phyloP scores from a whole-genome alignment of 129 eudicot genomes.

The Deinandra increscens region DNA sequence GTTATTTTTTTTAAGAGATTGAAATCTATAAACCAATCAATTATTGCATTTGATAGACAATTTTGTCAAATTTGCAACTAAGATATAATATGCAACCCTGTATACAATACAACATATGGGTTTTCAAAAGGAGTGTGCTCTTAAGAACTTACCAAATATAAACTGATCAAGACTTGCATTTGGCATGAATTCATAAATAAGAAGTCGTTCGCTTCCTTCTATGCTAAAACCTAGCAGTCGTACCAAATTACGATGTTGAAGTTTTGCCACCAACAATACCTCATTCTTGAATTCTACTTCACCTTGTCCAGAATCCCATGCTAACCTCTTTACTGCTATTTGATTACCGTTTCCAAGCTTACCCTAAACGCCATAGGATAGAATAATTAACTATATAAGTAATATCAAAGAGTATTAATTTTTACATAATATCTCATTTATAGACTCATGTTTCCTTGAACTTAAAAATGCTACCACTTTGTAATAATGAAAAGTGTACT shows the following conservation, averaged over 20 bases:
- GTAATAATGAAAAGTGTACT: too few relatives aligned
- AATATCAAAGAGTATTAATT: not conserved
- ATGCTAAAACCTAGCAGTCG: not conserved
- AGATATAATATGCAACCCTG: not conserved
- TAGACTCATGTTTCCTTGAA: not conserved
- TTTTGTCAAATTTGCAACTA: not conserved
- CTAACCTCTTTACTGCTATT: not conserved
- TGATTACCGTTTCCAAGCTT: not conserved
- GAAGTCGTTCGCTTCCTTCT: slow-evolving; percentile 6
- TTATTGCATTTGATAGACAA: not conserved
- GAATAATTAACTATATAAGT: not conserved
- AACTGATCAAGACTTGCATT: slow-evolving; percentile 9
- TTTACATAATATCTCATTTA: not conserved
- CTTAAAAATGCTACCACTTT: too few relatives aligned
- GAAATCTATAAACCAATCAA: not conserved
- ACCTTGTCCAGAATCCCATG: not conserved
- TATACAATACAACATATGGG: too few relatives aligned
- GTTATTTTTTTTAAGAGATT: not conserved
- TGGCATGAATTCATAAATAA: not conserved
- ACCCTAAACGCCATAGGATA: not conserved
- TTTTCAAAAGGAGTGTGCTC: not conserved
- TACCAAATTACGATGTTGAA: slow-evolving; percentile 10
- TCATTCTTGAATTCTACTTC: not conserved
- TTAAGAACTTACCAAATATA: slow-evolving; percentile 3
- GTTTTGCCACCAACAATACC: not conserved